These are phyloP conservation scores for Penicillium verrucosum DNA, from an alignment of 2,329 filamentous ascomycete genomes.

Conservation along the genomic window DNA sequence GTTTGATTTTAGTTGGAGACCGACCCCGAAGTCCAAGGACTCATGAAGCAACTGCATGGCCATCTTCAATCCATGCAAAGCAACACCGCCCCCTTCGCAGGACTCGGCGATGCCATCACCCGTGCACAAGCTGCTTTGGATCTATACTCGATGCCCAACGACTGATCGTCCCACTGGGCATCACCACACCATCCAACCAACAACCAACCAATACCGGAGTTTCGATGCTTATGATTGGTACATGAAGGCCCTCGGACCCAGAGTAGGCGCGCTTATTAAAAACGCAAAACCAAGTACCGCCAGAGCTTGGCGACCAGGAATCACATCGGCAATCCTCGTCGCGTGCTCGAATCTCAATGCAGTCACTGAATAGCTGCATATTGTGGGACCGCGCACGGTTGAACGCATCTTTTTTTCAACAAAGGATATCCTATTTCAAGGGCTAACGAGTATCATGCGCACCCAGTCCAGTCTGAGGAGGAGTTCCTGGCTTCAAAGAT, in stretches of 20 bases:
- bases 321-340: constrained; percentile 1
- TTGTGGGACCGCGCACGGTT: neutral
- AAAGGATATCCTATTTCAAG: neutral
- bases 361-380: constrained; percentile 4
- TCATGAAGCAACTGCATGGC: constrained; percentile 42
- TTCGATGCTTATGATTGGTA: constrained; percentile 21
- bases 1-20: constrained; percentile 31
- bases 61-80: constrained; percentile 46
- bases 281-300: neutral
- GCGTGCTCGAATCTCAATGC: constrained; percentile 9
- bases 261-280: neutral
- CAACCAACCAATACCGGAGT: neutral
- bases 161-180: constrained; percentile 23
- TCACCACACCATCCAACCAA: neutral
- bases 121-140: constrained; percentile 38
- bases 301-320: neutral
- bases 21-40: constrained; percentile 35
- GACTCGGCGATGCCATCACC: constrained; percentile 38
- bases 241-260: constrained; percentile 27
- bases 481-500: constrained; percentile 1
- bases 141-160: constrained; percentile 29
- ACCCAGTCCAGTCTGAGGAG: neutral
- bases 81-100: constrained; percentile 39
- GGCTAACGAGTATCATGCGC: neutral
- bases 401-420: neutral